phyloP scores from a whole-genome alignment of 495 filamentous ascomycete genomes.

The Lepraria neglecta region DNA sequence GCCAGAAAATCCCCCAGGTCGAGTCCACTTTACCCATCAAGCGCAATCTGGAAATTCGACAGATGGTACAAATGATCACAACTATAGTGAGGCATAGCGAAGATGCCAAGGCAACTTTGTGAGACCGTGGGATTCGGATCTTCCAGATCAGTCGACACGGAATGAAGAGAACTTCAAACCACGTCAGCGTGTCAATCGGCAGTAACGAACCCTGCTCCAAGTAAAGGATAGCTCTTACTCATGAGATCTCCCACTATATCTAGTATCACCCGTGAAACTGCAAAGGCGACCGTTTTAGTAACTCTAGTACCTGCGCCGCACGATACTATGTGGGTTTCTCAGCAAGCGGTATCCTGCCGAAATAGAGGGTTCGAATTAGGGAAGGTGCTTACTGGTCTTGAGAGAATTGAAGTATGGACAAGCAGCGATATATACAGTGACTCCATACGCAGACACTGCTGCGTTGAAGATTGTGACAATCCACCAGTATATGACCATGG shows the following conservation, averaged over 20 bases:
- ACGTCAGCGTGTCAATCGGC: neutral
- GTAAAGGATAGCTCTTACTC: slow-evolving; percentile 18
- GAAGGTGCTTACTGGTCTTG: slow-evolving; percentile 7
- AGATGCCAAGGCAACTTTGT: slow-evolving; percentile 25
- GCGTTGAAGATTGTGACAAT: slow-evolving; percentile 20
- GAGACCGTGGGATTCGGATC: slow-evolving; percentile 19
- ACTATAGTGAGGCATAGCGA: slow-evolving; percentile 27
- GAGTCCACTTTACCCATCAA: slow-evolving; percentile 13
- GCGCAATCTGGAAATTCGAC: slow-evolving; percentile 18
- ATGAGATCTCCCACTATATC: slow-evolving; percentile 25
- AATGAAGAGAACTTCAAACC: slow-evolving; percentile 22
- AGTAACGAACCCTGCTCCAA: neutral
- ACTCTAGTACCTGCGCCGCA: neutral
- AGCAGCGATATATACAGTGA: slow-evolving; percentile 11
- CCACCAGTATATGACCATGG: slow-evolving; percentile 27
- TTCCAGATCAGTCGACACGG: slow-evolving; percentile 25
- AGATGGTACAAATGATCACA: slow-evolving; percentile 20
- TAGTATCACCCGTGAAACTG: slow-evolving; percentile 18
- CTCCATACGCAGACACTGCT: slow-evolving; percentile 17
- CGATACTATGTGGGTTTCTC: neutral
- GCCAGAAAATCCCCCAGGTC: slow-evolving; percentile 26
- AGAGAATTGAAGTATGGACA: slow-evolving; percentile 23
- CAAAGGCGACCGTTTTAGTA: slow-evolving; percentile 7
- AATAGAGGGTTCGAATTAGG: neutral
- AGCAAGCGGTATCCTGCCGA: no score